A percentile compares a stretch with the other conserved stretches of the same genome.
Evolutionary conservation across 2,329 filamentous ascomycete genomes (phyloP).

Genomic region (Sarocladium kiliense): DNA sequence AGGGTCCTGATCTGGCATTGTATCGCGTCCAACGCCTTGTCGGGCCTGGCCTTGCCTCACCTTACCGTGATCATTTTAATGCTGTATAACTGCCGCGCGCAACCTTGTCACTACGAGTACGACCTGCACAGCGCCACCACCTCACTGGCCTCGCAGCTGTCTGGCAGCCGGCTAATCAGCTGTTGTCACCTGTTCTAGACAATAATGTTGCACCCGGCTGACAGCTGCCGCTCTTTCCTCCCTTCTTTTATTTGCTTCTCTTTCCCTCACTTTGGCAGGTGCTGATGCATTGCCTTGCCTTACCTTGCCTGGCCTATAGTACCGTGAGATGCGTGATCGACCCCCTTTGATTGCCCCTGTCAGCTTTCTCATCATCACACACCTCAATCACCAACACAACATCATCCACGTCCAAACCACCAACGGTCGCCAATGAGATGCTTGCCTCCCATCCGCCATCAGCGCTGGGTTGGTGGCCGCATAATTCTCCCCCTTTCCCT

Average conservation of each 20-base stretch:
- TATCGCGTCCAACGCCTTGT: neutral
- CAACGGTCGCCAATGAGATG: neutral
- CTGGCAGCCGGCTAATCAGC: neutral
- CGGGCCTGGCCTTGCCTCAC: neutral
- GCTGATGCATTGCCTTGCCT: too few species aligned
- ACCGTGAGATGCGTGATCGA: too few species aligned
- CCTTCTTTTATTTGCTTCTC: neutral
- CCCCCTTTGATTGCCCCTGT: neutral
- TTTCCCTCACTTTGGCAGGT: too few species aligned
- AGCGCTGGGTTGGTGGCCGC: neutral
- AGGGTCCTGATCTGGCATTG: neutral
- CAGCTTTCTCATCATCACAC: neutral
- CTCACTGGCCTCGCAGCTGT: neutral
- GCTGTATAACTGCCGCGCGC: neutral
- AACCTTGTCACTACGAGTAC: neutral
- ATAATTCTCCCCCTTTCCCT: neutral
- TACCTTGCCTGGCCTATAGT: too few species aligned
- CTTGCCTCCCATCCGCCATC: too few species aligned
- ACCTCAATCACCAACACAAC: neutral
- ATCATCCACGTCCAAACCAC: neutral
- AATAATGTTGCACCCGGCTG: neutral
- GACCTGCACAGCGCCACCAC: neutral
- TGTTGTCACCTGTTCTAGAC: constrained; percentile 2
- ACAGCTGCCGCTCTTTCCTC: neutral
- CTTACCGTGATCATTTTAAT: neutral